A percentile compares a stretch with the other conserved stretches of the same genome.
Evolutionary conservation across 441 rosid genomes (phyloP).

Genomic region (Adansonia madagascariensis): DNA sequence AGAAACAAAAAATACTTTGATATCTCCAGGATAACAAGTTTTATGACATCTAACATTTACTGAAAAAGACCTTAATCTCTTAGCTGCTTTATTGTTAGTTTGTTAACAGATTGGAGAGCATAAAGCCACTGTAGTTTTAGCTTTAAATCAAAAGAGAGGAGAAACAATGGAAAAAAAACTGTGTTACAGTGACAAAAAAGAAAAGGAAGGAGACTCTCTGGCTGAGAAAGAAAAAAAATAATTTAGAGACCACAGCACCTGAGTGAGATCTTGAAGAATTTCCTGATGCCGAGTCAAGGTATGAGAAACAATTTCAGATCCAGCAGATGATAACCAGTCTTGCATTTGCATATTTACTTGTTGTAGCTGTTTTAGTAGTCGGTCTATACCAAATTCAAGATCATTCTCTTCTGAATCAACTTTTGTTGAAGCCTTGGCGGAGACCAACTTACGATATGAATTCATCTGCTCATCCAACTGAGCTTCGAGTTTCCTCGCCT

Average conservation of each 20-base stretch:
- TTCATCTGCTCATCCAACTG: constrained; percentile 97
- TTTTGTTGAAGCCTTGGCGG: constrained; percentile 64
- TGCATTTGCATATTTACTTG: constrained; percentile 89
- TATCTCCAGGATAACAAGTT: too few species aligned
- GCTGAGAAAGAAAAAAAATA: too few species aligned
- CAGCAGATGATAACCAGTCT: constrained; percentile 94
- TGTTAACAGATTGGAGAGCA: too few species aligned
- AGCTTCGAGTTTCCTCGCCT: constrained; percentile 96
- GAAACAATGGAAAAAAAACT: too few species aligned
- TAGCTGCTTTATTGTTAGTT: too few species aligned
- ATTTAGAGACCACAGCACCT: constrained; percentile 49
- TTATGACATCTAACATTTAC: too few species aligned
- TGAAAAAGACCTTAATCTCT: too few species aligned
- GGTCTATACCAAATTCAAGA: constrained; percentile 76
- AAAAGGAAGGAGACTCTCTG: too few species aligned
- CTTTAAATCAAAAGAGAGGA: too few species aligned
- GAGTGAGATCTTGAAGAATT: constrained; percentile 87
- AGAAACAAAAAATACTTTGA: too few species aligned
- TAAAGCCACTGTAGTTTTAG: too few species aligned
- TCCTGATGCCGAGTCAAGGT: constrained; percentile 95
- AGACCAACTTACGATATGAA: constrained; percentile 77
- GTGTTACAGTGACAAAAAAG: too few species aligned
- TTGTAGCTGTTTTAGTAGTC: constrained; percentile 69
- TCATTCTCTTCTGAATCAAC: constrained; percentile 66
- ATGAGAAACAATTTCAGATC: constrained; percentile 97